A percentile compares a stretch with the other conserved stretches of the same genome.
Evolutionary conservation across 495 filamentous ascomycete species (phyloP).

Genomic region (Xylaria nigripes): DNA sequence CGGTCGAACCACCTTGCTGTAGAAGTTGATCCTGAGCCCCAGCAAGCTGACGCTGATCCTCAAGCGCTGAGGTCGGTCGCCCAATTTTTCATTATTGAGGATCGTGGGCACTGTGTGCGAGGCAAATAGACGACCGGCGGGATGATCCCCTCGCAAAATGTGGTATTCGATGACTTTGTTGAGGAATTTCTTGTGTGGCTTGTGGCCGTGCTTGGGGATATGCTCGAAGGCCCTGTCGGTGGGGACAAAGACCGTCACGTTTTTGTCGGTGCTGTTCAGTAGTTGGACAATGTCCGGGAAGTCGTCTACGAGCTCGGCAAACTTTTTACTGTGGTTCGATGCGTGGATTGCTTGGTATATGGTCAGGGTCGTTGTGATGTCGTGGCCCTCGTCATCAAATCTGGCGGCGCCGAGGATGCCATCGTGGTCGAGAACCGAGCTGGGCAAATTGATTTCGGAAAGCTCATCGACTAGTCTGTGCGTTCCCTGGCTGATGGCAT

Average conservation of each 20-base stretch:
- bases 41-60: constrained; percentile 48
- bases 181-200: constrained; percentile 55
- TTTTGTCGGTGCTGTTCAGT: constrained; percentile 60
- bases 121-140: constrained; percentile 46
- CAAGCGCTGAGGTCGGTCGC: constrained; percentile 57
- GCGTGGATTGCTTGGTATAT: constrained; percentile 68
- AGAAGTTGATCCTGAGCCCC: constrained; percentile 65
- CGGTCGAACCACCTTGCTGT: constrained; percentile 52
- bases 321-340: constrained; percentile 65
- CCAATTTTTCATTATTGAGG: constrained; percentile 47
- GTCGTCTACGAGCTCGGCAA: constrained; percentile 63
- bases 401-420: background rate
- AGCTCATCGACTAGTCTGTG: constrained; percentile 2
- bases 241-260: constrained; percentile 76
- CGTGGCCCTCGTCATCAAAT: constrained; percentile 17
- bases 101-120: constrained; percentile 65
- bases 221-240: constrained; percentile 65
- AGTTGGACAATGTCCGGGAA: constrained; percentile 58
- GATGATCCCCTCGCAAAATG: constrained; percentile 53
- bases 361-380: constrained; percentile 48
- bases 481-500: constrained; percentile 20
- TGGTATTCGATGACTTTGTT: constrained; percentile 64
- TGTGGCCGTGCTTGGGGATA: constrained; percentile 40
- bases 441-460: constrained; percentile 12
- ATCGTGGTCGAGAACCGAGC: constrained; percentile 17